Evolutionary conservation across 768 basidiomycete genomes (phyloP).

Genomic region (Kondoa malvinella): DNA sequence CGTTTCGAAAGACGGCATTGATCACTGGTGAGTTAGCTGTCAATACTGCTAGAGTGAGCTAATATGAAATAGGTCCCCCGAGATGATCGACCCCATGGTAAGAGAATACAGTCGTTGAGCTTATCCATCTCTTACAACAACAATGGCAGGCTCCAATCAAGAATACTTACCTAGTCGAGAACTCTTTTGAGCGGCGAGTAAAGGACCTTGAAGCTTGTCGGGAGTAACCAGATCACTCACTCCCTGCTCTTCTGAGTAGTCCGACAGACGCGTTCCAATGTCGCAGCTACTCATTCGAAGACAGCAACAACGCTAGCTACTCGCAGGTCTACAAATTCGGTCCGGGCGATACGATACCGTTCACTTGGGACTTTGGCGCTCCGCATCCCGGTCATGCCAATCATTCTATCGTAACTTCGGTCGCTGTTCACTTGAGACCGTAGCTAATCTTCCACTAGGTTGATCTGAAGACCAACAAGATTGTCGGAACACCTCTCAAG

Average conservation of each 20-base stretch:
- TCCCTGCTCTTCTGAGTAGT: neutral
- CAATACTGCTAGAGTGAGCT: neutral
- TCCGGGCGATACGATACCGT: neutral
- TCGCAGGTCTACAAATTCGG: neutral
- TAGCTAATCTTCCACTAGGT: neutral
- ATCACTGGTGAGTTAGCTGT: neutral
- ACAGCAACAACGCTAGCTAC: slow-evolving; percentile 1
- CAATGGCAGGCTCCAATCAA: neutral
- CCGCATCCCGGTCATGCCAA: neutral
- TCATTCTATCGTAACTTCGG: neutral
- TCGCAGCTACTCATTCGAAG: neutral
- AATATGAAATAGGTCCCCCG: neutral
- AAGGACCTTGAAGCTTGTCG: neutral
- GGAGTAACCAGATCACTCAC: neutral
- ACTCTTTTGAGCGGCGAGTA: neutral
- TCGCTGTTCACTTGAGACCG: neutral
- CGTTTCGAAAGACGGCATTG: neutral
- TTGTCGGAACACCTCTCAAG: neutral
- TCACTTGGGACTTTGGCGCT: neutral
- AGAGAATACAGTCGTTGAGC: no score
- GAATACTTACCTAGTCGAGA: neutral
- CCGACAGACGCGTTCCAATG: neutral
- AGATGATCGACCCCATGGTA: neutral
- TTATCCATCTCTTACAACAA: no score
- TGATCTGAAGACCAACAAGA: neutral